A percentile compares a stretch with the other conserved stretches of the same genome.
Conservation (phyloP, 306 rosid genomes). For the Trichosanthes truncata region DNA sequence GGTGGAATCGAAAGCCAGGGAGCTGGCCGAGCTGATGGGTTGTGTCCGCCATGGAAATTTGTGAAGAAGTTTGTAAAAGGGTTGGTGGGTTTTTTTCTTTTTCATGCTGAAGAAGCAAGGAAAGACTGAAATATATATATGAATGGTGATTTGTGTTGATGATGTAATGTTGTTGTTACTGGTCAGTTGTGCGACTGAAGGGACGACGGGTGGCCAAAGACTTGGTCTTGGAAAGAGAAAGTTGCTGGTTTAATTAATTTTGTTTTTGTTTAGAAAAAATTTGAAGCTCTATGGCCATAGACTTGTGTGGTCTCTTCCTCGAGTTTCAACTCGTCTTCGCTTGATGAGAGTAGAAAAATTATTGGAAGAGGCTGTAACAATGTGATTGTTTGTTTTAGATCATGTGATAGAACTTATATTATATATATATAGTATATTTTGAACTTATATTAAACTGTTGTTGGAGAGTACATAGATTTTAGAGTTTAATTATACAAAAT, state of each 20-base stretch:
- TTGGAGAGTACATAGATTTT: too few species aligned
- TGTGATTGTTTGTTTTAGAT: too few species aligned
- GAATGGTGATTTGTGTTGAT: neutral
- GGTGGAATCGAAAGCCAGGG: constrained; percentile 88
- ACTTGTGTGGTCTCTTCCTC: too few species aligned
- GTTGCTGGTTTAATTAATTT: neutral
- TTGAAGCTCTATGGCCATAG: neutral
- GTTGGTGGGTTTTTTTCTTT: too few species aligned
- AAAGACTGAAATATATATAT: neutral
- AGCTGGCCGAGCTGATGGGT: constrained; percentile 16
- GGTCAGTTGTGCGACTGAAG: neutral
- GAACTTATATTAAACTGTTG: too few species aligned
- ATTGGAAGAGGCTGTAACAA: too few species aligned
- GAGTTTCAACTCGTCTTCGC: too few species aligned
- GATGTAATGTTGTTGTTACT: neutral
- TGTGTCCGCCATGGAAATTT: neutral
- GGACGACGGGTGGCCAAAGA: neutral
- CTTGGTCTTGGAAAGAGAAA: neutral
- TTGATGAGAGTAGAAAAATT: too few species aligned
- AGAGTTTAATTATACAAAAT: too few species aligned
- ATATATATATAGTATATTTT: too few species aligned
- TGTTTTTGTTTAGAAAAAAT: neutral
- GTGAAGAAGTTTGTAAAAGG: too few species aligned
- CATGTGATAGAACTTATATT: too few species aligned
- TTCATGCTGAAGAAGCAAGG: neutral